Evolutionary conservation across 495 filamentous ascomycete species (phyloP).

Genomic region (Podospora sp.): DNA sequence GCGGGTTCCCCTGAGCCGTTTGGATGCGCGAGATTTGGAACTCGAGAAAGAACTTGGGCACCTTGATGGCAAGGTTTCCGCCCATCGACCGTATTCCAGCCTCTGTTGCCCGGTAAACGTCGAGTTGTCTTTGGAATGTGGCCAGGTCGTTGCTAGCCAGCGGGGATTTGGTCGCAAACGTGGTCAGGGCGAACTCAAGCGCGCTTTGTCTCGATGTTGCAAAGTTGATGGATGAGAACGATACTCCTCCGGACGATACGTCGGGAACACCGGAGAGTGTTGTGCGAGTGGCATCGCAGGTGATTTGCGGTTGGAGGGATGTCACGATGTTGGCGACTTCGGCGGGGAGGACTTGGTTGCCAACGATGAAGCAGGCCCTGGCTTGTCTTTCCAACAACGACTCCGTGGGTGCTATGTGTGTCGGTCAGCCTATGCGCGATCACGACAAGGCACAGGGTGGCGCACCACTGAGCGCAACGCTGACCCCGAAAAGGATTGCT

Average conservation of each 20-base stretch:
- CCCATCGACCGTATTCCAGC: conserved; percentile 50
- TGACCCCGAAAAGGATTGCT: background rate
- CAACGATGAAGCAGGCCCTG: conserved; percentile 50
- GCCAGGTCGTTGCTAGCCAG: conserved; percentile 43
- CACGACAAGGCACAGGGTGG: background rate
- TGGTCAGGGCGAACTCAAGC: conserved; percentile 45
- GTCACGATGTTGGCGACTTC: conserved; percentile 38
- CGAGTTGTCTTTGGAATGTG: conserved; percentile 44
- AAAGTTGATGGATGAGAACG: conserved; percentile 52
- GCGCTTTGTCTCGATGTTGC: conserved; percentile 39
- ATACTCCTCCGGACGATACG: conserved; percentile 43
- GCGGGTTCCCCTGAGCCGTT: conserved; percentile 52
- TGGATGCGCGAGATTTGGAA: conserved; percentile 53
- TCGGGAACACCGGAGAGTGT: conserved; percentile 49
- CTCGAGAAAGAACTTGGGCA: conserved; percentile 54
- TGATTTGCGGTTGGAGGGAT: conserved; percentile 38
- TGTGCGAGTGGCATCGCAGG: conserved; percentile 38
- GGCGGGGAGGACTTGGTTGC: conserved; percentile 40
- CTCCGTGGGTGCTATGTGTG: conserved; percentile 15
- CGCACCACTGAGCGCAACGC: background rate
- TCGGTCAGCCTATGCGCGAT: background rate
- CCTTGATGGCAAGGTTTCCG: conserved; percentile 49
- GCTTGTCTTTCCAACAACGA: conserved; percentile 21
- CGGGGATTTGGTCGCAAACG: conserved; percentile 46
- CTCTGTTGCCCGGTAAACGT: conserved; percentile 54